Conservation (phyloP, 2,329 filamentous ascomycete species). For the Chaetomium olivaceum region DNA sequence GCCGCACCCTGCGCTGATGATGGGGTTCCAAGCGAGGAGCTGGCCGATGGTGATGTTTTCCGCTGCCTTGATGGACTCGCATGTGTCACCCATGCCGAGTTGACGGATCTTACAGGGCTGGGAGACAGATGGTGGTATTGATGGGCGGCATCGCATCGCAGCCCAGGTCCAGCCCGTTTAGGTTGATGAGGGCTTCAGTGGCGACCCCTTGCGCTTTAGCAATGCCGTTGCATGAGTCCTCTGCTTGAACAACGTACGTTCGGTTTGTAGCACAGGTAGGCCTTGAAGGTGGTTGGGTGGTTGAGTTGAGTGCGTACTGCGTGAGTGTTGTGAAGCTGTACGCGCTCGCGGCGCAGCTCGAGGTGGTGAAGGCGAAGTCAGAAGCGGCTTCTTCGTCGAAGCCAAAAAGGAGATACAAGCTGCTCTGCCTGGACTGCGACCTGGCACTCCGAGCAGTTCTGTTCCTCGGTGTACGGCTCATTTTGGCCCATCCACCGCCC, state of each 20-base stretch:
- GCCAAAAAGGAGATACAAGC: not conserved
- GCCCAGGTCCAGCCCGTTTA: not conserved
- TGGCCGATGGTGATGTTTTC: not conserved
- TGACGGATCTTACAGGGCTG: not conserved
- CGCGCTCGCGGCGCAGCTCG: not conserved
- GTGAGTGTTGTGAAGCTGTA: not conserved
- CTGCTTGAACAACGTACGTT: not conserved
- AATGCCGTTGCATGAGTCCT: not conserved
- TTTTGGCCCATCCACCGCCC: not conserved
- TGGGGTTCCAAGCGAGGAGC: not conserved
- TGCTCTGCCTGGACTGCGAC: not conserved
- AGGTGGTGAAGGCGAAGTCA: conserved; percentile 10
- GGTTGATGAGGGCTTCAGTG: not conserved
- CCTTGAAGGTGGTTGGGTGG: not conserved
- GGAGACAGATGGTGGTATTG: not conserved
- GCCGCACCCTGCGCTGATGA: not conserved
- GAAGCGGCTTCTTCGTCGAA: not conserved
- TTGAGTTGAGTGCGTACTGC: not conserved
- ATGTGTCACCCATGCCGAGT: no score
- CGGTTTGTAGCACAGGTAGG: not conserved
- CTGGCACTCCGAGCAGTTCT: not conserved
- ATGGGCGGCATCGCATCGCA: not conserved
- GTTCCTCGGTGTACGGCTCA: not conserved
- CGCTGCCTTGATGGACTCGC: not conserved
- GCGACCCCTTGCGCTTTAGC: not conserved